Percentiles rank a stretch among this genome's conserved stretches.
phyloP scores from a whole-genome alignment of 768 basidiomycete species.

The Kwoniella heveanensis region DNA sequence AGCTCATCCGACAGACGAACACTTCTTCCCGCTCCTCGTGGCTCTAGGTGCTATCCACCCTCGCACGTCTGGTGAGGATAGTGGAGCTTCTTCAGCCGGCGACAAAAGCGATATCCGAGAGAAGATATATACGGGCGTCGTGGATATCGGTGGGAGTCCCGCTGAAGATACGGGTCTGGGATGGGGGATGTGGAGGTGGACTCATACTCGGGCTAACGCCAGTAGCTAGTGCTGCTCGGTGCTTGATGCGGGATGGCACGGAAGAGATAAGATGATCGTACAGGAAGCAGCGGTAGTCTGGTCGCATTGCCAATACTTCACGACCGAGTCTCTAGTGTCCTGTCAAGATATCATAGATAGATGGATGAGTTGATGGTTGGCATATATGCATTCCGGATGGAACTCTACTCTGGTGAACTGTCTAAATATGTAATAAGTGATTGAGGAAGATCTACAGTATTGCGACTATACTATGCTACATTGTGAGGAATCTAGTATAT shows the following conservation, averaged over 20 bases:
- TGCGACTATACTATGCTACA: neutral
- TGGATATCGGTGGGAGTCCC: constrained; percentile 17
- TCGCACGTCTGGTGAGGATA: no score
- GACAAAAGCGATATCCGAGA: constrained; percentile 56
- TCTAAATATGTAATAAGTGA: no score
- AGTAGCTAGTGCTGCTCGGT: neutral
- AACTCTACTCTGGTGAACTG: no score
- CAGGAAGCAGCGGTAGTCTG: no score
- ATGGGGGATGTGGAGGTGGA: constrained; percentile 38
- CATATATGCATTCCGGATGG: neutral
- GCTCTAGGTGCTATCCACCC: constrained; percentile 75
- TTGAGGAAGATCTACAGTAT: no score
- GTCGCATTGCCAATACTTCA: no score
- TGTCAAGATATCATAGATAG: no score
- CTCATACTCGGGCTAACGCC: neutral
- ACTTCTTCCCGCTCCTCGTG: constrained; percentile 77
- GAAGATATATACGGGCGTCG: constrained; percentile 35
- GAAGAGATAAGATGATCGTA: no score
- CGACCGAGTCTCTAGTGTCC: no score
- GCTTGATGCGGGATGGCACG: no score
- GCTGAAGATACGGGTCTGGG: constrained; percentile 33
- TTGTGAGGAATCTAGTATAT: no score
- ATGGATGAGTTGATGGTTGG: neutral
- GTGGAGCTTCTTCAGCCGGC: no score
- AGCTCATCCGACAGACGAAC: constrained; percentile 76